These are phyloP conservation scores for Sordariomycetes sp. DNA, from an alignment of 2,329 filamentous ascomycete species.

Conservation along the genomic window DNA sequence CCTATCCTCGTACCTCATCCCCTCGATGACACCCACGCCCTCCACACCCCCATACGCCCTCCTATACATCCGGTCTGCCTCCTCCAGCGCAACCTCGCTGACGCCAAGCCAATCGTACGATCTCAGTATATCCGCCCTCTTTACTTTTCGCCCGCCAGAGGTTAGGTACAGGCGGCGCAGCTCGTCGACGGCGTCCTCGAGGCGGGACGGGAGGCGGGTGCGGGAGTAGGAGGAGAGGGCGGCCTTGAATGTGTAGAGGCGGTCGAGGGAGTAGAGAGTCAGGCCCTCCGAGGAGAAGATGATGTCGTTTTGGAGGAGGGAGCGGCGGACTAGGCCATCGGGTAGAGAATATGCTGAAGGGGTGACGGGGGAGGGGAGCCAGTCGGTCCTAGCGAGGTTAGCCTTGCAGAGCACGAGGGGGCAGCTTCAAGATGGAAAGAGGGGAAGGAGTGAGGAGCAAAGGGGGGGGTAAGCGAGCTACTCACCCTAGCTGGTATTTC, in stretches of 20 bases:
- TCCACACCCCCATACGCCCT: conserved; percentile 38
- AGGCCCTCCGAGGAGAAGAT: conserved; percentile 48
- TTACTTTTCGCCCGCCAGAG: conserved; percentile 32
- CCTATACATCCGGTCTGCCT: conserved; percentile 43
- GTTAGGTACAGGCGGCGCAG: conserved; percentile 45
- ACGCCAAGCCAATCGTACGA: conserved; percentile 46
- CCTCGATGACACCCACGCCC: conserved; percentile 30
- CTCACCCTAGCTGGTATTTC: conserved; percentile 18
- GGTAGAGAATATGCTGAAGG: conserved; percentile 30
- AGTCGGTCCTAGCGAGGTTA: conserved; percentile 18
- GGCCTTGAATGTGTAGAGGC: conserved; percentile 50
- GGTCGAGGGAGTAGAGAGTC: conserved; percentile 45
- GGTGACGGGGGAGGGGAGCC: conserved; percentile 28
- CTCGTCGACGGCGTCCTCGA: conserved; percentile 51
- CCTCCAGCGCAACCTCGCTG: conserved; percentile 31
- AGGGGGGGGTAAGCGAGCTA: background rate
- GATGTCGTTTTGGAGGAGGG: conserved; percentile 44
- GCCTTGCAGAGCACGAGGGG: background rate
- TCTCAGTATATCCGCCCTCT: conserved; percentile 34
- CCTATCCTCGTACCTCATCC: conserved; percentile 11
- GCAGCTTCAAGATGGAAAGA: background rate
- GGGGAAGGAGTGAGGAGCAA: too few relatives aligned
- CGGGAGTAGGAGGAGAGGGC: conserved; percentile 43
- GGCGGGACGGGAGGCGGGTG: conserved; percentile 25
- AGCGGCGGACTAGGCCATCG: conserved; percentile 38